These are phyloP conservation scores for Monosporascus cannonballus DNA, from an alignment of 2,329 filamentous ascomycete genomes.

Conservation along the genomic window DNA sequence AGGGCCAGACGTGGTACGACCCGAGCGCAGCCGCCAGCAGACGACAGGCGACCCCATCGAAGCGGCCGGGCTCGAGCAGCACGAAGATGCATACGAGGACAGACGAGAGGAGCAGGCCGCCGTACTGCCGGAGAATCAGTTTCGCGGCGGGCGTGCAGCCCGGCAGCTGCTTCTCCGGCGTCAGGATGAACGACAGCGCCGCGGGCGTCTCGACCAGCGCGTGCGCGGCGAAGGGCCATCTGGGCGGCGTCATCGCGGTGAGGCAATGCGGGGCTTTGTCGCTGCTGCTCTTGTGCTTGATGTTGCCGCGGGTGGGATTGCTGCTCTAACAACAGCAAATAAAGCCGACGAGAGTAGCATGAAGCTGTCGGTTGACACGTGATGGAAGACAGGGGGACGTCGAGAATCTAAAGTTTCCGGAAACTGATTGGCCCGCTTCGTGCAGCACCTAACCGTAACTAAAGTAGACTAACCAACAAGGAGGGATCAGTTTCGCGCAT, in stretches of 20 bases:
- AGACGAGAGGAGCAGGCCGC: slow-evolving; percentile 39
- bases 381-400: too few relatives aligned
- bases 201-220: slow-evolving; percentile 35
- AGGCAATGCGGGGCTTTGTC: background rate
- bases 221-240: slow-evolving; percentile 32
- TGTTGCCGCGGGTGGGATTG: too few relatives aligned
- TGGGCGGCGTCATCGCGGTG: slow-evolving; percentile 13
- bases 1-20: slow-evolving; percentile 44
- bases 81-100: slow-evolving; percentile 37
- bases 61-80: slow-evolving; percentile 19
- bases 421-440: too few relatives aligned
- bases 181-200: slow-evolving; percentile 39
- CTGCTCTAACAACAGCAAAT: too few relatives aligned
- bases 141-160: slow-evolving; percentile 31
- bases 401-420: too few relatives aligned
- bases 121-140: slow-evolving; percentile 41
- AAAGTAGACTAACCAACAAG: too few relatives aligned
- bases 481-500: too few relatives aligned
- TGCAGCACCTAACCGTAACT: too few relatives aligned
- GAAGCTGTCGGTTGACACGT: too few relatives aligned
- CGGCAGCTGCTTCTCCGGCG: slow-evolving; percentile 36
- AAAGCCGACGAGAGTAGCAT: too few relatives aligned
- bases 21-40: slow-evolving; percentile 35
- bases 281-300: too few relatives aligned
- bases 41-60: slow-evolving; percentile 24